phyloP scores from a whole-genome alignment of 2,329 filamentous ascomycete genomes.

The Colletotrichum chlorophyti region DNA sequence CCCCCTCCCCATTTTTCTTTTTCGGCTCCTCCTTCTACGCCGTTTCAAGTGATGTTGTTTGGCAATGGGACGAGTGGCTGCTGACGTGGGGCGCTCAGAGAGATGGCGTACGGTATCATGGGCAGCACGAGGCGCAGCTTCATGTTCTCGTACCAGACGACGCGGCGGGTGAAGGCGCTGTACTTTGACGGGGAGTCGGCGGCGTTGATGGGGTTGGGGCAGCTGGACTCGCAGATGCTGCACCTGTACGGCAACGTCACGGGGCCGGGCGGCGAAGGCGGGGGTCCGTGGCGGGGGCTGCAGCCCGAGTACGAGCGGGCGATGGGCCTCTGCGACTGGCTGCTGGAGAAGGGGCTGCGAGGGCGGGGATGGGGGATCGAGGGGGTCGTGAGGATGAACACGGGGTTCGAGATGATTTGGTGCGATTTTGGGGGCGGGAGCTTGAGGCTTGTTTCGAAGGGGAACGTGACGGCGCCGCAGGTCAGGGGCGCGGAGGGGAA shows the following conservation, averaged over 20 bases:
- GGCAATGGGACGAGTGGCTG: no score
- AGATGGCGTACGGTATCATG: constrained; percentile 62
- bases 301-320: constrained; percentile 55
- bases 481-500: constrained; percentile 25
- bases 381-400: constrained; percentile 58
- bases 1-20: no score
- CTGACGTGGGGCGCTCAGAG: constrained; percentile 33
- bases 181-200: constrained; percentile 60
- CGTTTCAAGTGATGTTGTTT: no score
- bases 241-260: constrained; percentile 54
- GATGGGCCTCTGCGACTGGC: constrained; percentile 53
- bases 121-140: constrained; percentile 49
- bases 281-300: constrained; percentile 41
- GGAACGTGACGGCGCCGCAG: constrained; percentile 54
- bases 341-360: constrained; percentile 45
- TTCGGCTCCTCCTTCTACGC: no score
- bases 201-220: constrained; percentile 52
- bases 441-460: constrained; percentile 47
- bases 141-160: constrained; percentile 56
- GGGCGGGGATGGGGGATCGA: constrained; percentile 54
- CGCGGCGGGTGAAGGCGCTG: constrained; percentile 46
- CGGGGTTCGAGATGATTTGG: constrained; percentile 60
- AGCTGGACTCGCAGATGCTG: constrained; percentile 56
- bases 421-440: constrained; percentile 54
- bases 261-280: constrained; percentile 35